phyloP scores from a whole-genome alignment of 2,329 filamentous ascomycete genomes.

The Acrocalymma vagum region DNA sequence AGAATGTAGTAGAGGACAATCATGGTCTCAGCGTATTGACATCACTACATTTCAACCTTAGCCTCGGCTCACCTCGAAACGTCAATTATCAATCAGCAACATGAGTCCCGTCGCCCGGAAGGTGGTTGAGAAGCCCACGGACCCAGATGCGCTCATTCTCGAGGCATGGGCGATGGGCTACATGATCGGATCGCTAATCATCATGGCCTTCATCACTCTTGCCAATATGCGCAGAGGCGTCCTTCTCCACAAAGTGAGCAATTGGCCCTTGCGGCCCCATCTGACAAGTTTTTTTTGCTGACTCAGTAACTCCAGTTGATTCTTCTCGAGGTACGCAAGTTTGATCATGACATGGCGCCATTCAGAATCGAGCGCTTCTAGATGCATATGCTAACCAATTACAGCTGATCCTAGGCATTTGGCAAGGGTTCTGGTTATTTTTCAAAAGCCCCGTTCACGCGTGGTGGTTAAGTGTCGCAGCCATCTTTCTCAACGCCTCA shows the following conservation, averaged over 20 bases:
- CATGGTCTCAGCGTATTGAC: constrained; percentile 25
- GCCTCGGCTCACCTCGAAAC: constrained; percentile 27
- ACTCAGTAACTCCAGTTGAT: constrained; percentile 47
- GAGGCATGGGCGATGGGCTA: constrained; percentile 52
- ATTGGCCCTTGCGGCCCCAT: not conserved
- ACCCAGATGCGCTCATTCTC: constrained; percentile 44
- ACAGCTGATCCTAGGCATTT: constrained; percentile 64
- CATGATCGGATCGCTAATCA: constrained; percentile 53
- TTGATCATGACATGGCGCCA: not conserved
- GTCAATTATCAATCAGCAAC: constrained; percentile 20
- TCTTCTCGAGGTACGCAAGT: constrained; percentile 55
- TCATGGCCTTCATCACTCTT: constrained; percentile 58
- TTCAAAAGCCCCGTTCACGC: constrained; percentile 64
- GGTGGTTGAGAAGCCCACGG: constrained; percentile 39
- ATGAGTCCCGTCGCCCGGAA: constrained; percentile 27
- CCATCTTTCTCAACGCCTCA: constrained; percentile 68
- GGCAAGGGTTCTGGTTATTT: constrained; percentile 69
- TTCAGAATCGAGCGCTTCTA: not conserved
- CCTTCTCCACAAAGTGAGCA: constrained; percentile 56
- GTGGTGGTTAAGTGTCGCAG: constrained; percentile 70
- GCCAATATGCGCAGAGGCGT: constrained; percentile 59
- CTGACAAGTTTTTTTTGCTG: constrained; percentile 15
- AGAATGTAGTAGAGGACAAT: constrained; percentile 16
- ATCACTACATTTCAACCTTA: constrained; percentile 25
- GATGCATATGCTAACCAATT: constrained; percentile 22